phyloP scores from a whole-genome alignment of 805 yeast genomes.

The Yarrowia yakushimensis region DNA sequence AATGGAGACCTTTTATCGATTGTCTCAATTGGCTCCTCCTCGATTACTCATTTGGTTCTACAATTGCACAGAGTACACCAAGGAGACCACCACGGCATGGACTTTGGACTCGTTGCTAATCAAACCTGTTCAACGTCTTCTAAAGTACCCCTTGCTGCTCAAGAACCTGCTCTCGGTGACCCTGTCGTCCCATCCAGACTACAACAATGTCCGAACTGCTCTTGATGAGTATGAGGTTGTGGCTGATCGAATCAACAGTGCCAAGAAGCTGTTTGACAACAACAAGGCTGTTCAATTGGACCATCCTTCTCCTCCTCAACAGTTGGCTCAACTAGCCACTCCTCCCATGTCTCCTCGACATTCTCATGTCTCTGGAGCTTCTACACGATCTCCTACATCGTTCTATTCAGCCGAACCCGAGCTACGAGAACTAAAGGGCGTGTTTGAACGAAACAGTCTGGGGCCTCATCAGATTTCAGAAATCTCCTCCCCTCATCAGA shows the following conservation, averaged over 20 bases:
- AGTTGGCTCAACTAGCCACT: constrained; percentile 5
- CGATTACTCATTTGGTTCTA: constrained; percentile 38
- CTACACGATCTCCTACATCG: not conserved
- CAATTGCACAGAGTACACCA: constrained; percentile 35
- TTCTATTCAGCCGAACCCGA: constrained; percentile 16
- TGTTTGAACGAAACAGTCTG: constrained; percentile 1
- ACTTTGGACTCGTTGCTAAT: constrained; percentile 43
- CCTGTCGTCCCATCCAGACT: constrained; percentile 46
- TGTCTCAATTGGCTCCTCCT: constrained; percentile 32
- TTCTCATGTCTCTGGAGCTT: not conserved
- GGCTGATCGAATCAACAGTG: constrained; percentile 32
- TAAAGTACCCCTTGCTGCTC: constrained; percentile 43
- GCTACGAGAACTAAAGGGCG: constrained; percentile 7
- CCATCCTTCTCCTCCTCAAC: not conserved
- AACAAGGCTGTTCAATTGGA: constrained; percentile 19
- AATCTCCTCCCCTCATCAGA: not conserved
- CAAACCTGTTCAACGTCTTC: constrained; percentile 47
- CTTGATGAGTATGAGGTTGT: constrained; percentile 26
- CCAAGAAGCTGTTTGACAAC: constrained; percentile 19
- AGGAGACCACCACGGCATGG: constrained; percentile 40
- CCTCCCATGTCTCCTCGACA: constrained; percentile 16
- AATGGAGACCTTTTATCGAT: constrained; percentile 33
- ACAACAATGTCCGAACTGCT: constrained; percentile 37
- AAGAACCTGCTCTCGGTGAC: constrained; percentile 36
- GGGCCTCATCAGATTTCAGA: not conserved